These are phyloP conservation scores for Carallia brachiata DNA, from an alignment of 345 rosid genomes.

Conservation along the genomic window DNA sequence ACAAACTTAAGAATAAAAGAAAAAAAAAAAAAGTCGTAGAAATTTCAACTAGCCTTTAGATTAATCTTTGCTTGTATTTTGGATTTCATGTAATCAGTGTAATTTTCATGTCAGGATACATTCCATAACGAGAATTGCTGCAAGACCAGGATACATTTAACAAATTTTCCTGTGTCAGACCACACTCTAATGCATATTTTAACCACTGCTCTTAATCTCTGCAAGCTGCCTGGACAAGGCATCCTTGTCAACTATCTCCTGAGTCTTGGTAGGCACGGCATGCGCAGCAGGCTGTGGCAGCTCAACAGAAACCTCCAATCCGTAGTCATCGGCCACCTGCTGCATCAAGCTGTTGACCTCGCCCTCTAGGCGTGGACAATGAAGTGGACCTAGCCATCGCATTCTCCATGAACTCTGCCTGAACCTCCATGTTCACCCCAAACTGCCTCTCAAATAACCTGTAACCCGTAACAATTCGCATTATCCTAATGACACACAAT, in stretches of 20 bases:
- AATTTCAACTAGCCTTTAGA: too few species aligned
- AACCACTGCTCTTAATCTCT: constrained; percentile 90
- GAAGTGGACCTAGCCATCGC: constrained; percentile 98
- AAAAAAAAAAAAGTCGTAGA: too few species aligned
- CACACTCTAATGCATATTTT: constrained; percentile 10
- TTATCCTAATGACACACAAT: neutral
- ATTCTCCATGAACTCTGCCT: constrained; percentile 98
- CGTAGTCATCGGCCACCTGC: constrained; percentile 97
- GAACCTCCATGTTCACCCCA: constrained; percentile 92
- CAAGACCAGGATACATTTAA: too few species aligned
- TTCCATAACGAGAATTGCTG: too few species aligned
- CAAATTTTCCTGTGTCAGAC: too few species aligned
- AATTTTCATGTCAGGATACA: too few species aligned
- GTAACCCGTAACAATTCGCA: constrained; percentile 16
- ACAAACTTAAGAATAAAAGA: too few species aligned
- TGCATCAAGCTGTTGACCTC: constrained; percentile 98
- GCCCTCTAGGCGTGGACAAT: constrained; percentile 87
- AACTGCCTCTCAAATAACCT: constrained; percentile 99
- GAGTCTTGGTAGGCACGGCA: constrained; percentile 64
- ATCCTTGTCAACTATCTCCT: constrained; percentile 91
- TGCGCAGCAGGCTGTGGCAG: constrained; percentile 93
- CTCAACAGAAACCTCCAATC: constrained; percentile 92
- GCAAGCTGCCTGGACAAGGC: constrained; percentile 95
- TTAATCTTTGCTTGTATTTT: too few species aligned
- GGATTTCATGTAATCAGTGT: too few species aligned